A percentile compares a stretch with the other conserved stretches of the same genome.
Evolutionary conservation across 2,329 filamentous ascomycete species (phyloP).

Genomic region (Emydomyces testavorans): DNA sequence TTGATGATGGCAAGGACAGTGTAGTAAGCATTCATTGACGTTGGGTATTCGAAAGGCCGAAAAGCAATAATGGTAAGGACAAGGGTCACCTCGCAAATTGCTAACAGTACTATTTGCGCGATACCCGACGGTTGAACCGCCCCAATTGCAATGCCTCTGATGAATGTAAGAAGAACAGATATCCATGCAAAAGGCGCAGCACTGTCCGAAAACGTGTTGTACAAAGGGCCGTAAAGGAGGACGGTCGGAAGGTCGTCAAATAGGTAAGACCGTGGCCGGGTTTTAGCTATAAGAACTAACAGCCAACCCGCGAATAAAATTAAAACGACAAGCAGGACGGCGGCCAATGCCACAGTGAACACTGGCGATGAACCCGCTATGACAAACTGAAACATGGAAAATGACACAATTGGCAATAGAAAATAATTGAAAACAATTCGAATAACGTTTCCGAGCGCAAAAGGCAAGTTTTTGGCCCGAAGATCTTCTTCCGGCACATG

Average conservation of each 20-base stretch:
- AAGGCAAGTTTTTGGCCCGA: slow-evolving; percentile 81
- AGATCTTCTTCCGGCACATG: slow-evolving; percentile 73
- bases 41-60: slow-evolving; percentile 76
- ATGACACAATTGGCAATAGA: slow-evolving; percentile 68
- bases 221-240: slow-evolving; percentile 79
- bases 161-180: slow-evolving; percentile 69
- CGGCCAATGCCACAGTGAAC: slow-evolving; percentile 62
- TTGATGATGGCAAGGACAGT: slow-evolving; percentile 69
- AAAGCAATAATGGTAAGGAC: slow-evolving; percentile 81
- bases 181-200: slow-evolving; percentile 82
- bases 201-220: slow-evolving; percentile 95
- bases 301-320: slow-evolving; percentile 67
- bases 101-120: slow-evolving; percentile 80
- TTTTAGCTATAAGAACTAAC: slow-evolving; percentile 65
- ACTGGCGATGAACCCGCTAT: slow-evolving; percentile 56
- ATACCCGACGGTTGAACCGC: slow-evolving; percentile 88
- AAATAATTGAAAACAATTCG: slow-evolving; percentile 90
- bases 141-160: slow-evolving; percentile 81
- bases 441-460: slow-evolving; percentile 65
- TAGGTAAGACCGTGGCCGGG: slow-evolving; percentile 70
- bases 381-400: slow-evolving; percentile 87
- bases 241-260: slow-evolving; percentile 91
- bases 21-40: slow-evolving; percentile 96
- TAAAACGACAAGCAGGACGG: slow-evolving; percentile 60
- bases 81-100: slow-evolving; percentile 86